Conservation (phyloP, 768 basidiomycete species). For the Boletus reticulatus region DNA sequence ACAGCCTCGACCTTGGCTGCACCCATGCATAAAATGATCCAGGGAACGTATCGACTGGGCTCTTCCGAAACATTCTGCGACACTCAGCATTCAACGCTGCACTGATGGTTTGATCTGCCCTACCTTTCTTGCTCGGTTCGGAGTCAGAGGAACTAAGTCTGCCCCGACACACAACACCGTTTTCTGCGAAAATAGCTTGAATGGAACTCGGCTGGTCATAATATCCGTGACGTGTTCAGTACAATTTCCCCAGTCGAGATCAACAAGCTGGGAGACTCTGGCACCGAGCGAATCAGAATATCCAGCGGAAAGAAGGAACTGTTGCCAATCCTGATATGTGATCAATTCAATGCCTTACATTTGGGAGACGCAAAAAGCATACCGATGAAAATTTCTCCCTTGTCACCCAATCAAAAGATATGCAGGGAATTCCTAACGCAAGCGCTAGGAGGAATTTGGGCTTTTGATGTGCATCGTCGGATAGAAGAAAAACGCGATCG, state of each 20-base stretch:
- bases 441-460: conserved; percentile 81
- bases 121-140: conserved; percentile 25
- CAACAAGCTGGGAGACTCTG: conserved; percentile 46
- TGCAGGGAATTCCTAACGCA: conserved; percentile 82
- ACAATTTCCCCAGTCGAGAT: conserved; percentile 48
- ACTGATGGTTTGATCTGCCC: neutral
- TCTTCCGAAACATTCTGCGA: conserved; percentile 29
- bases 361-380: neutral
- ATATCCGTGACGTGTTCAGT: conserved; percentile 56
- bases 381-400: conserved; percentile 29
- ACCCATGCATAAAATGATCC: conserved; percentile 78
- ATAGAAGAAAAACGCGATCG: conserved; percentile 59
- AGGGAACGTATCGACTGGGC: conserved; percentile 48
- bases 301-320: conserved; percentile 57
- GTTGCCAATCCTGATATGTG: conserved; percentile 53
- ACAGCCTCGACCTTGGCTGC: conserved; percentile 69
- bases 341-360: conserved; percentile 9
- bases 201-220: conserved; percentile 53
- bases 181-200: conserved; percentile 54
- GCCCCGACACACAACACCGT: conserved; percentile 59
- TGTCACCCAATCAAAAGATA: conserved; percentile 53
- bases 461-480: conserved; percentile 65
- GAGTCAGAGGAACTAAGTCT: conserved; percentile 49
- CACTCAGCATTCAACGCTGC: neutral
- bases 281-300: conserved; percentile 39